Conservation (phyloP, 768 basidiomycete genomes). For the Phaeotremella skinneri region DNA sequence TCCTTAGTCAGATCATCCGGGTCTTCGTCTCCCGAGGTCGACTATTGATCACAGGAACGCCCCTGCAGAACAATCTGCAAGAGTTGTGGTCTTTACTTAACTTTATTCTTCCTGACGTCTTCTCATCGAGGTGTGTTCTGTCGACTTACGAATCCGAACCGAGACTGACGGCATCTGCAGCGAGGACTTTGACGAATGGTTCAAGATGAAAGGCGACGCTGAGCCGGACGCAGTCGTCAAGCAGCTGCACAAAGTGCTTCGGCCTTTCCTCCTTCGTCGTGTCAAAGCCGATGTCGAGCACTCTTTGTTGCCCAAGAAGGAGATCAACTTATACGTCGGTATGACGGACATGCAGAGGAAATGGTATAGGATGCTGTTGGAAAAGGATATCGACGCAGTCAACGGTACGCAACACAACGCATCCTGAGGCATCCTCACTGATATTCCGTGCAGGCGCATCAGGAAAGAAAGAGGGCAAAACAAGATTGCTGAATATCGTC, state of each 20-base stretch:
- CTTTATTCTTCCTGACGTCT: slow-evolving; percentile 96
- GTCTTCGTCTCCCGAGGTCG: slow-evolving; percentile 83
- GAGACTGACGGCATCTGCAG: slow-evolving; percentile 43
- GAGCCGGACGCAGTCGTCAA: slow-evolving; percentile 87
- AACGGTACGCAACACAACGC: no score
- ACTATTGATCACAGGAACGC: slow-evolving; percentile 93
- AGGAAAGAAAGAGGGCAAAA: slow-evolving; percentile 98
- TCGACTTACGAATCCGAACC: slow-evolving; percentile 7
- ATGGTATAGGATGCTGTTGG: slow-evolving; percentile 88
- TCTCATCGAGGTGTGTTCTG: slow-evolving; percentile 56
- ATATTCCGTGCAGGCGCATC: slow-evolving; percentile 76
- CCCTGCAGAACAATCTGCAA: slow-evolving; percentile 93
- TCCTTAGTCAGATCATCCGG: slow-evolving; percentile 90
- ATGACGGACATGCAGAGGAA: slow-evolving; percentile 96
- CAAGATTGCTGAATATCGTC: slow-evolving; percentile 95
- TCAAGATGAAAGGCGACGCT: slow-evolving; percentile 77
- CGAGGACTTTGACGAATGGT: slow-evolving; percentile 84
- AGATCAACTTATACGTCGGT: slow-evolving; percentile 97
- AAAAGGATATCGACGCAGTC: slow-evolving; percentile 98
- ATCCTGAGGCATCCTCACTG: no score
- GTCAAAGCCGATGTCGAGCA: slow-evolving; percentile 98
- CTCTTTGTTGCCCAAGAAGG: slow-evolving; percentile 92
- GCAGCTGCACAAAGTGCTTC: slow-evolving; percentile 91
- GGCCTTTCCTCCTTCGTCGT: slow-evolving; percentile 88
- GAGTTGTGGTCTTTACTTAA: slow-evolving; percentile 94